Evolutionary conservation across 768 basidiomycete genomes (phyloP).

Genomic region (Lactifluus pinguis): DNA sequence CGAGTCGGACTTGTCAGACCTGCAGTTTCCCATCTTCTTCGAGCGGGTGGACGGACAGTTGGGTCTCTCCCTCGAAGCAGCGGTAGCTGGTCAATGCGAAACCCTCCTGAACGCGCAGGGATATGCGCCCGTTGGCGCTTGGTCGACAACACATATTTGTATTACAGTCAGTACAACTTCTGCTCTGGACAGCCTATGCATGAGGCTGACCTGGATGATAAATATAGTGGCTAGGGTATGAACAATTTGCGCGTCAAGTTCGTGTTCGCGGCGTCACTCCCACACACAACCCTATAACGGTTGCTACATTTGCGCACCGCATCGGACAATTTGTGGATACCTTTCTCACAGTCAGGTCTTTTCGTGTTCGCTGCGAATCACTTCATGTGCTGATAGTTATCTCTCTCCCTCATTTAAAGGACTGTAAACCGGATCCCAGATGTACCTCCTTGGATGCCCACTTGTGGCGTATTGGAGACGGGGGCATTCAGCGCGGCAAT

Average conservation of each 20-base stretch:
- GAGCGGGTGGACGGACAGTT: background rate
- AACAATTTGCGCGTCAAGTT: constrained; percentile 1
- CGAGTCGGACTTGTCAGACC: background rate
- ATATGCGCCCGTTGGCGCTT: background rate
- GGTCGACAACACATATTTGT: background rate
- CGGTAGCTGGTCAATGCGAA: background rate
- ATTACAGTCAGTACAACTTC: background rate
- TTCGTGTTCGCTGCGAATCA: background rate
- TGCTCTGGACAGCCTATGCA: background rate
- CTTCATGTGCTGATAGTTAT: background rate
- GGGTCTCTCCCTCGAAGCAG: background rate
- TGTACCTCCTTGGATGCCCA: background rate
- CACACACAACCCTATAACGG: background rate
- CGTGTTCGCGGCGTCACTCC: constrained; percentile 2
- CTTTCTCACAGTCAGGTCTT: background rate
- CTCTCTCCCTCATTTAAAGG: background rate
- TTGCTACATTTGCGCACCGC: background rate
- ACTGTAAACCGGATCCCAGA: background rate
- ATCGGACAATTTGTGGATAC: constrained; percentile 1
- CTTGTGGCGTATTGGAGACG: background rate
- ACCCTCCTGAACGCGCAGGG: background rate
- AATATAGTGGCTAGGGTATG: constrained; percentile 7
- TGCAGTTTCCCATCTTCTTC: constrained; percentile 15
- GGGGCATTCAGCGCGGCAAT: background rate
- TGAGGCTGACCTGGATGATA: background rate